These are phyloP conservation scores for Rhodomyrtus tomentosa DNA, from an alignment of 345 rosid species.

Conservation along the genomic window DNA sequence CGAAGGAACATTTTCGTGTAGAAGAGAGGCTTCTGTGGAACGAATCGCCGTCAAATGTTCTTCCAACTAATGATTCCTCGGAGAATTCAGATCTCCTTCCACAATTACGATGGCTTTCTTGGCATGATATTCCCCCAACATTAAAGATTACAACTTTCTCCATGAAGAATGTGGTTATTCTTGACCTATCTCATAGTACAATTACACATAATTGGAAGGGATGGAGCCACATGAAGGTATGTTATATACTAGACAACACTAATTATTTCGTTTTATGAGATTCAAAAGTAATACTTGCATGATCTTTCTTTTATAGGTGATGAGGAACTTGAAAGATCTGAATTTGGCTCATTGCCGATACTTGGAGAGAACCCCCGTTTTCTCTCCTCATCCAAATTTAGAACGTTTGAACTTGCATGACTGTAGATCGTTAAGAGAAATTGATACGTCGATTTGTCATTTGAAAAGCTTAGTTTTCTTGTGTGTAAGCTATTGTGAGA, in stretches of 20 bases:
- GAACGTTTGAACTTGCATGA: too few relatives aligned
- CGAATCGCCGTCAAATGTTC: background rate
- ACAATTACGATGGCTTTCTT: background rate
- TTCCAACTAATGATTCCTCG: too few relatives aligned
- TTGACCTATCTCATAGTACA: background rate
- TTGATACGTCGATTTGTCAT: too few relatives aligned
- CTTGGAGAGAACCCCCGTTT: too few relatives aligned
- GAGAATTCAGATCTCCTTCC: background rate
- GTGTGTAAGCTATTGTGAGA: background rate
- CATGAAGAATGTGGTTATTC: background rate
- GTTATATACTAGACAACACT: background rate
- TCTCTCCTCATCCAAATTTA: too few relatives aligned
- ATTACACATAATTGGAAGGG: background rate
- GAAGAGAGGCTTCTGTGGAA: background rate
- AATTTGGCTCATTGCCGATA: background rate
- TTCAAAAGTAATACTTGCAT: background rate
- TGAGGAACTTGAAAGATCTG: background rate
- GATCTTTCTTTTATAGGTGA: background rate
- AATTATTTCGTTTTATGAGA: background rate
- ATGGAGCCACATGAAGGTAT: background rate
- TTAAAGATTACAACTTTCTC: background rate
- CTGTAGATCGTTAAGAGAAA: too few relatives aligned
- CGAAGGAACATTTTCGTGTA: rapidly evolving
- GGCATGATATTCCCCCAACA: background rate
- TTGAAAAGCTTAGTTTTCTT: too few relatives aligned